A percentile compares a stretch with the other conserved stretches of the same genome.
These are phyloP conservation scores for Neodidymelliopsis sp. DNA, from an alignment of 2,329 filamentous ascomycete species.

Conservation along the genomic window DNA sequence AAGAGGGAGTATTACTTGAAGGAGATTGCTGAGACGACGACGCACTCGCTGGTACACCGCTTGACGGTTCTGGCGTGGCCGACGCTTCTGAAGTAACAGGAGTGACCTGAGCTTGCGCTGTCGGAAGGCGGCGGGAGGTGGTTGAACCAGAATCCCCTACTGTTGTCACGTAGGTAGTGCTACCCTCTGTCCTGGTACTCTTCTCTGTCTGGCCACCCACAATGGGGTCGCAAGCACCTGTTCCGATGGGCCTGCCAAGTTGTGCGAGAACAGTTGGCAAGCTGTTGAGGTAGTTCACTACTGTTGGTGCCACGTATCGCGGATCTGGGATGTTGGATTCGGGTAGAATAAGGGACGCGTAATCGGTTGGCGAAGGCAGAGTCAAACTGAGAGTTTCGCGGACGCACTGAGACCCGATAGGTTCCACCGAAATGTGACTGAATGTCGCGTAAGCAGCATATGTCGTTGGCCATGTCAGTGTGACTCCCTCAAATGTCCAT, in stretches of 20 bases:
- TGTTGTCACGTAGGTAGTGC: conserved; percentile 14
- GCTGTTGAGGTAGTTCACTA: conserved; percentile 42
- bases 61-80: conserved; percentile 16
- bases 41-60: conserved; percentile 1
- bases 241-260: conserved; percentile 36
- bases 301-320: conserved; percentile 31
- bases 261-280: conserved; percentile 40
- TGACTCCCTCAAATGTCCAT: conserved; percentile 36
- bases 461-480: conserved; percentile 42
- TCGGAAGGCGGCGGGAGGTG: conserved; percentile 1
- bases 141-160: conserved; percentile 8
- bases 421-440: conserved; percentile 33
- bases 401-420: conserved; percentile 31
- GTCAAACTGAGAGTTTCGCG: conserved; percentile 24
- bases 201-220: conserved; percentile 12
- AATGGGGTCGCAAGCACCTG: conserved; percentile 44
- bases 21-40: not conserved
- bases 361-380: conserved; percentile 39
- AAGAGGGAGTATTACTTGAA: conserved; percentile 14
- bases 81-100: conserved; percentile 5
- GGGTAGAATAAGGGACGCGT: conserved; percentile 32
- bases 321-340: conserved; percentile 31
- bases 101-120: conserved; percentile 9
- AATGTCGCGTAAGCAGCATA: conserved; percentile 44
- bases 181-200: conserved; percentile 17